Conservation (phyloP, 73 alveolate species). For the Tetrahymena thermophila region DNA sequence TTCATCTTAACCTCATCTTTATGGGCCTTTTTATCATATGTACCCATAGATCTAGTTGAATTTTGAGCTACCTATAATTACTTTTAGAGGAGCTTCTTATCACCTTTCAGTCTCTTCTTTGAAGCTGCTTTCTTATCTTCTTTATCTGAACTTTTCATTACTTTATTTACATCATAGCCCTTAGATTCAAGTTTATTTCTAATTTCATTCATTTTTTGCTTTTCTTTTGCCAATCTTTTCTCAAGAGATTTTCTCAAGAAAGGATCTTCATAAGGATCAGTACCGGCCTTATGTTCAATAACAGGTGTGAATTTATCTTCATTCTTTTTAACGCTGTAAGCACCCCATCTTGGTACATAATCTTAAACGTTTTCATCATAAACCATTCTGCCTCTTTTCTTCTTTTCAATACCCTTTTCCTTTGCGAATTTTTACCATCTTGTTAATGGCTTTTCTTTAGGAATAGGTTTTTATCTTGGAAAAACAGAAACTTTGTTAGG, state of each 20-base stretch:
- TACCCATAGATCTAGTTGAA: slow-evolving; percentile 66
- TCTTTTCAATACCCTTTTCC: slow-evolving; percentile 70
- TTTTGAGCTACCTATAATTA: slow-evolving; percentile 43
- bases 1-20: slow-evolving; percentile 51
- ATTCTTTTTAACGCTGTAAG: slow-evolving; percentile 58
- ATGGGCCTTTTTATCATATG: slow-evolving; percentile 52
- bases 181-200: not conserved
- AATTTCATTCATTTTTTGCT: slow-evolving; percentile 9
- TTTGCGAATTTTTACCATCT: slow-evolving; percentile 90
- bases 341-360: slow-evolving; percentile 90
- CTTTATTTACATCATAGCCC: not conserved
- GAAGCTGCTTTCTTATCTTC: slow-evolving; percentile 6
- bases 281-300: slow-evolving; percentile 68
- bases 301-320: slow-evolving; percentile 66
- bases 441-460: slow-evolving; percentile 77
- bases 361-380: slow-evolving; percentile 67
- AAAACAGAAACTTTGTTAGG: not conserved
- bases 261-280: slow-evolving; percentile 16
- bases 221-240: not conserved
- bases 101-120: slow-evolving; percentile 14
- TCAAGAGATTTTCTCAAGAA: slow-evolving; percentile 22
- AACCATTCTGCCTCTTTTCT: slow-evolving; percentile 79
- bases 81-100: slow-evolving; percentile 42
- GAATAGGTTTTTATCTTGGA: slow-evolving; percentile 83
- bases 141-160: not conserved